Base-by-base conservation (phyloP, 345 rosid genomes). In the Pistacia vera region DNA sequence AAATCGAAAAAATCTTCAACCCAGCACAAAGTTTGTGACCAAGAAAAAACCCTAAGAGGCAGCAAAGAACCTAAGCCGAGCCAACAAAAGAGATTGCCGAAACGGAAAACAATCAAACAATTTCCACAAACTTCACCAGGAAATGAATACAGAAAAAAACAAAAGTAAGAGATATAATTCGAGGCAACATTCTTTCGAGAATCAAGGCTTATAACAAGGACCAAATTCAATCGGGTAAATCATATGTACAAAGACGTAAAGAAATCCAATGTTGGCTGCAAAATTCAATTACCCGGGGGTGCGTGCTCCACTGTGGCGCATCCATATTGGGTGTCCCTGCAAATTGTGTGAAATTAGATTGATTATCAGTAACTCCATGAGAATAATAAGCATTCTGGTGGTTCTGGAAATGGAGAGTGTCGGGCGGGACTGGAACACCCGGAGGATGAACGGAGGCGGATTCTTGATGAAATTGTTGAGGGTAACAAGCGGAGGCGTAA, bases 371-470 rank as follows among this genome's bases (percentile, higher is more conserved):
- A 2, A 57, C 30, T n/a, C 36, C 73, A 59, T 52, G 70, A 4
- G 64, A 25, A 35, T 54, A 72, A 77, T 56, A 77, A 7, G 46
- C n/a, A 35, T 20, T 28, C 4, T 46, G 63, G 17, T 68, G 80
- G 62, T 35, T 66, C 20, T 56, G 61, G 33, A 62, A 36, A 22
- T 36, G 70, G 76, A 51, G 54, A 22, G 62, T 68, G 70, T 51
- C 70, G 54, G 54, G 55, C 2, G 60, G 25, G 74, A 69, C 11
- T 16, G 78, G 76, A 11, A 81, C 72, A 4, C 81, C 84, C 10
- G 84, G 78, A n/a, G 81, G 81, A 51, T 81, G 73, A 77, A 72
- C 58, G 38, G 84, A 30, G 72, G 72, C 36, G 73, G 72, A 28
- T 36, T 81, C 81, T 54, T 65, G 83, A 63, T 46, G 68, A 49